Percentiles rank a stretch among this genome's conserved stretches.
Evolutionary conservation across 2,329 filamentous ascomycete genomes (phyloP).

Genomic region (Alternaria solani): DNA sequence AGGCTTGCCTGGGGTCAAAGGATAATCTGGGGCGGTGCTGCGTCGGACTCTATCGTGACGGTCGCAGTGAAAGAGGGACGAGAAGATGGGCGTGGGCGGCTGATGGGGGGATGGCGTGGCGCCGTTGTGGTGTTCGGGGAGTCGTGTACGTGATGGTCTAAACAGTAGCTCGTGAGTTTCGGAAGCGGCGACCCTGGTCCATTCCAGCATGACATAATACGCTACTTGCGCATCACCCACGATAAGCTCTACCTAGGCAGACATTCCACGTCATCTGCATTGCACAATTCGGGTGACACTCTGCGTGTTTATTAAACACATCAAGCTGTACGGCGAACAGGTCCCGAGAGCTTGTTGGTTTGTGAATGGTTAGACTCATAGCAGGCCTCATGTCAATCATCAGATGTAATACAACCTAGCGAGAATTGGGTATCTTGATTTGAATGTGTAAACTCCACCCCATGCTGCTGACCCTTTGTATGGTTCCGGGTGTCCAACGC

Average conservation of each 20-base stretch:
- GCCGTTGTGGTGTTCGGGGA: slow-evolving; percentile 38
- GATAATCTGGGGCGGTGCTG: slow-evolving; percentile 18
- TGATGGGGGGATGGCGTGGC: slow-evolving; percentile 43
- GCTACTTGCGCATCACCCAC: slow-evolving; percentile 18
- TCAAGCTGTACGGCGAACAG: neutral
- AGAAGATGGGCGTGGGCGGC: slow-evolving; percentile 35
- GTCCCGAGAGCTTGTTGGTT: neutral
- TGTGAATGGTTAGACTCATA: neutral
- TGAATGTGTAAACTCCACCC: slow-evolving; percentile 33
- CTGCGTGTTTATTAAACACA: neutral
- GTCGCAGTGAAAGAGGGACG: slow-evolving; percentile 43
- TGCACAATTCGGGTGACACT: neutral
- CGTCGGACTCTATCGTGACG: slow-evolving; percentile 15
- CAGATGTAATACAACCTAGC: slow-evolving; percentile 14
- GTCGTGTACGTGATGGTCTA: slow-evolving; percentile 36
- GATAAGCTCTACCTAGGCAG: slow-evolving; percentile 16
- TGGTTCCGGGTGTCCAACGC: neutral
- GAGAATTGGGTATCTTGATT: slow-evolving; percentile 45
- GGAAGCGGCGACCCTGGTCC: slow-evolving; percentile 29
- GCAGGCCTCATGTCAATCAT: neutral
- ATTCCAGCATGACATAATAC: slow-evolving; percentile 28
- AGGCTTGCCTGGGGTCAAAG: slow-evolving; percentile 21
- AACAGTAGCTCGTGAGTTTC: slow-evolving; percentile 33
- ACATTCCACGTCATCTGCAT: slow-evolving; percentile 4
- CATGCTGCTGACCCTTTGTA: slow-evolving; percentile 20